Evolutionary conservation across 139 green algal genomes (phyloP).

Genomic region (Chlamydomonas schloesseri): DNA sequence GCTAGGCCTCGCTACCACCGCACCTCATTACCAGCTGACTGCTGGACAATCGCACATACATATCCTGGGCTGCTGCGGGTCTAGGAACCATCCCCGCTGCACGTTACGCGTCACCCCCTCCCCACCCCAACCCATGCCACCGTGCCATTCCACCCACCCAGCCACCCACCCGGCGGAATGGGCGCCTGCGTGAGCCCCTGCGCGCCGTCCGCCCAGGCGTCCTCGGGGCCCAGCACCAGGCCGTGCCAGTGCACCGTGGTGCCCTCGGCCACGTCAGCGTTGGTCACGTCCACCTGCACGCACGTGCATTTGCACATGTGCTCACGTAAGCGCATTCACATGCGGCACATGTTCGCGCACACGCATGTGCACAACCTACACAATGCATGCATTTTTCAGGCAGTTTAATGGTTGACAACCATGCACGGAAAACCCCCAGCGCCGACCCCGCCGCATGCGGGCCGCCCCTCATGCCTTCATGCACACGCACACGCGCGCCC

Average conservation of each 20-base stretch:
- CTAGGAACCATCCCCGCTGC: no score
- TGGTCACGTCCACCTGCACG: slow-evolving; percentile 13
- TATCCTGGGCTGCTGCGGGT: no score
- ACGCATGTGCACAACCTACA: not conserved
- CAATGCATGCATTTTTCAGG: not conserved
- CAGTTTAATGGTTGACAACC: not conserved
- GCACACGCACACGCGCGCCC: no score
- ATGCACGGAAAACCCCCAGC: not conserved
- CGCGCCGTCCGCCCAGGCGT: not conserved
- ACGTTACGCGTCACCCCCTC: no score
- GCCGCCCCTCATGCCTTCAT: no score
- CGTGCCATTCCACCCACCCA: no score
- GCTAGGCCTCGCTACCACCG: no score
- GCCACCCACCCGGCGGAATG: slow-evolving; percentile 6
- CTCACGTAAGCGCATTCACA: not conserved
- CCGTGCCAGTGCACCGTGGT: slow-evolving; percentile 43
- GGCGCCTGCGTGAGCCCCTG: slow-evolving; percentile 32
- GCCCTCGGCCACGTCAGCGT: not conserved
- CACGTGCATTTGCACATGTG: not conserved
- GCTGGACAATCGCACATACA: no score
- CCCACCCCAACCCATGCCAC: no score
- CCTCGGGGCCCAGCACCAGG: not conserved
- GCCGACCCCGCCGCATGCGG: no score
- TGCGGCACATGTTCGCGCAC: not conserved
- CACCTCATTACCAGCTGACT: no score